Conservation (phyloP, 306 rosid species). For the Lathyrus tuberosus region DNA sequence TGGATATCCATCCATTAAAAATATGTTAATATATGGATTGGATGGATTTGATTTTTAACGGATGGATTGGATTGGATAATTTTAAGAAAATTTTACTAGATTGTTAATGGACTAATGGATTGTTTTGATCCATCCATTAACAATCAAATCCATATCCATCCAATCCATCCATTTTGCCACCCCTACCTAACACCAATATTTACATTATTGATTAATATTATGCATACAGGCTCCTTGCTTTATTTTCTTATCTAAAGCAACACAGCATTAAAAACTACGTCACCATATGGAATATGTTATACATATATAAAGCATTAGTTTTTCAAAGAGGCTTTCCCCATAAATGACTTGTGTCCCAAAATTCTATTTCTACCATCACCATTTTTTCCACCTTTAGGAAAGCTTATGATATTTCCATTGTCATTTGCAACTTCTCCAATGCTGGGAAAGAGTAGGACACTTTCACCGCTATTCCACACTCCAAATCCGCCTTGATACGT, state of each 20-base stretch:
- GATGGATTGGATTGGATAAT: too few relatives aligned
- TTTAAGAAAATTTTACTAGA: too few relatives aligned
- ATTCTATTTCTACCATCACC: background rate
- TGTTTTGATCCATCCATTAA: too few relatives aligned
- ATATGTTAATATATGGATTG: too few relatives aligned
- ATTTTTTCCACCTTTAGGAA: background rate
- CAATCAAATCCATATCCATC: too few relatives aligned
- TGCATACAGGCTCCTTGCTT: background rate
- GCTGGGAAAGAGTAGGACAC: background rate
- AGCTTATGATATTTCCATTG: background rate
- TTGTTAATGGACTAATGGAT: too few relatives aligned
- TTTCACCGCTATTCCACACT: background rate
- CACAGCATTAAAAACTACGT: background rate
- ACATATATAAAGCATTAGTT: background rate
- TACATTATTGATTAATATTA: too few relatives aligned
- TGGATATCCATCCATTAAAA: too few relatives aligned
- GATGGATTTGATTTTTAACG: too few relatives aligned
- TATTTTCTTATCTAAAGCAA: background rate
- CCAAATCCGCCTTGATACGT: too few relatives aligned
- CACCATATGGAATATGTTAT: background rate
- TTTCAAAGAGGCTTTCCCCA: background rate
- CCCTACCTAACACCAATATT: too few relatives aligned
- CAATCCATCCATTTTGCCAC: too few relatives aligned
- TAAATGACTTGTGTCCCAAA: background rate
- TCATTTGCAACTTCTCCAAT: background rate